phyloP scores from a whole-genome alignment of 768 basidiomycete species.

The Phlegmacium glaucopus region DNA sequence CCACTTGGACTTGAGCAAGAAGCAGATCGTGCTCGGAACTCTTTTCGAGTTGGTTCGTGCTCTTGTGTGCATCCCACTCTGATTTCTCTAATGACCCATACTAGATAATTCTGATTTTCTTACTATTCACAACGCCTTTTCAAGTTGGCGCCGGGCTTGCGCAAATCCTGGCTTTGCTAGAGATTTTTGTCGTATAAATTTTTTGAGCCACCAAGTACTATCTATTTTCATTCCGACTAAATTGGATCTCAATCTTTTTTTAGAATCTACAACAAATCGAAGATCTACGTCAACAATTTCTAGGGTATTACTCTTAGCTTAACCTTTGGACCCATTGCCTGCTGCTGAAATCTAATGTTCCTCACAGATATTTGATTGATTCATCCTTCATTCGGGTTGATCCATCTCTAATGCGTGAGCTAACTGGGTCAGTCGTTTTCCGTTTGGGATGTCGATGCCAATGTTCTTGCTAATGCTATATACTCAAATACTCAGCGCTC shows the following conservation, averaged over 20 bases:
- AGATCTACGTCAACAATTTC: constrained; percentile 88
- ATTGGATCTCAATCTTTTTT: not conserved
- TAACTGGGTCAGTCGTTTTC: constrained; percentile 49
- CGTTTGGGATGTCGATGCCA: constrained; percentile 2
- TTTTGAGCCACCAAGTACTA: constrained; percentile 77
- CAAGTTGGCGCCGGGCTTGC: constrained; percentile 79
- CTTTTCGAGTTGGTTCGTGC: constrained; percentile 69
- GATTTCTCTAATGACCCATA: not conserved
- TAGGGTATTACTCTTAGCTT: constrained; percentile 44
- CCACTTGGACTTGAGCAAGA: constrained; percentile 87
- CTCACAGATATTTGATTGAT: constrained; percentile 77
- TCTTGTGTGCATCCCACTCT: not conserved
- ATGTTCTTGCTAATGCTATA: constrained; percentile 1
- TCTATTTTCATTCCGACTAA: not conserved
- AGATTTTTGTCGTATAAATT: constrained; percentile 79
- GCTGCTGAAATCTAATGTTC: not conserved
- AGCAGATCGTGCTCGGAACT: constrained; percentile 78
- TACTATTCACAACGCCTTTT: constrained; percentile 88
- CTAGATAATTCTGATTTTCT: constrained; percentile 93
- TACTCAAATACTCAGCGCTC: constrained; percentile 44
- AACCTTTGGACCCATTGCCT: not conserved
- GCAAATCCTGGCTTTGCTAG: constrained; percentile 57
- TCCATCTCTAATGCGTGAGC: constrained; percentile 58
- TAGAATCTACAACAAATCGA: constrained; percentile 95
- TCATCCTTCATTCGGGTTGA: constrained; percentile 79